phyloP scores from a whole-genome alignment of 1,284 basidiomycete species.

The Tilletia setariae region DNA sequence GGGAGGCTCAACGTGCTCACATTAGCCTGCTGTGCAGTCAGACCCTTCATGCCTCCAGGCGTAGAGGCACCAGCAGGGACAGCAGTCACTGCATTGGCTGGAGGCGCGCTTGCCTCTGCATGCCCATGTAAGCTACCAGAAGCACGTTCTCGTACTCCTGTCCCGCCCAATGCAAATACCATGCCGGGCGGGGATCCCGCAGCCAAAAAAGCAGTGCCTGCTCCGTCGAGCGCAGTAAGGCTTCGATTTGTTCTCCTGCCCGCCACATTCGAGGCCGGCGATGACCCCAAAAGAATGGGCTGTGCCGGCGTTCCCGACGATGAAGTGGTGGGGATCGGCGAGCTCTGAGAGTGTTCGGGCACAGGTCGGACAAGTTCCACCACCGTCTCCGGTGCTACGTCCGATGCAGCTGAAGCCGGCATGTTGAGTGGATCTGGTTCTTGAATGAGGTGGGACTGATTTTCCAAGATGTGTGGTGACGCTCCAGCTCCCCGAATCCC shows the following conservation, averaged over 20 bases:
- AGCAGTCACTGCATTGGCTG: too few species aligned
- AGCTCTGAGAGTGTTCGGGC: slow-evolving; percentile 6
- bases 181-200: slow-evolving; percentile 3
- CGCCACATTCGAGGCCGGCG: background rate
- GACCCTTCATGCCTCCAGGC: too few species aligned
- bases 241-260: background rate
- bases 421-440: slow-evolving; percentile 5
- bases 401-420: background rate
- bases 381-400: background rate
- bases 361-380: background rate
- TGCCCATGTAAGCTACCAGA: too few species aligned
- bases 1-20: too few species aligned
- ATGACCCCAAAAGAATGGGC: background rate
- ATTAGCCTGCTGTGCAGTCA: too few species aligned
- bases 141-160: background rate
- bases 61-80: too few species aligned
- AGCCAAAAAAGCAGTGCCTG: background rate
- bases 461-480: too few species aligned
- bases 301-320: background rate
- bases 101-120: background rate
- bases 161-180: background rate
- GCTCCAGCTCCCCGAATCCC: too few species aligned
- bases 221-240: slow-evolving; percentile 4
- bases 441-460: background rate
- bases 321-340: background rate